phyloP scores from a whole-genome alignment of 495 filamentous ascomycete species.

The Massariosphaeria phaeospora region DNA sequence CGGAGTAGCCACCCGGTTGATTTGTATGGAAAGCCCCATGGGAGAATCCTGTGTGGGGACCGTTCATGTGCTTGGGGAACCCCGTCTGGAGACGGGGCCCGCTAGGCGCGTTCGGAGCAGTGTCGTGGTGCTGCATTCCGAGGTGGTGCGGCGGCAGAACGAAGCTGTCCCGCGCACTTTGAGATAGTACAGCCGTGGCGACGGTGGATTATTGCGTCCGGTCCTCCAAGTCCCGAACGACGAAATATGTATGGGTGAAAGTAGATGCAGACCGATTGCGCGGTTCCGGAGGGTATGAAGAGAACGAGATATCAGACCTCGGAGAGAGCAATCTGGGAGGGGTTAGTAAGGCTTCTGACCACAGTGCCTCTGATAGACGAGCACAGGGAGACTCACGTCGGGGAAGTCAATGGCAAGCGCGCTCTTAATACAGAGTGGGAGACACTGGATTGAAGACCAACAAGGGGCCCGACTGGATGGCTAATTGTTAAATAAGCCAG shows the following conservation, averaged over 20 bases:
- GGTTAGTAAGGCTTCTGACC: neutral
- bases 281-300: slow-evolving; percentile 11
- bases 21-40: slow-evolving; percentile 85
- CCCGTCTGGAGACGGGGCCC: slow-evolving; percentile 47
- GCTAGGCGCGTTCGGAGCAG: slow-evolving; percentile 54
- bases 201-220: slow-evolving; percentile 45
- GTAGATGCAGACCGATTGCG: neutral
- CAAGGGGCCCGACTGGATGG: slow-evolving; percentile 7
- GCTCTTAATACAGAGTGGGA: slow-evolving; percentile 6
- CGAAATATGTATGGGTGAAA: slow-evolving; percentile 29
- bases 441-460: slow-evolving; percentile 11
- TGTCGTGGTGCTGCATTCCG: slow-evolving; percentile 81
- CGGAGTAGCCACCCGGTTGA: slow-evolving; percentile 65
- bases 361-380: neutral
- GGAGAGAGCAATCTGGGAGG: slow-evolving; percentile 18
- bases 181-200: slow-evolving; percentile 68
- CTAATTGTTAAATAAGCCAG: slow-evolving; percentile 3
- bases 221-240: slow-evolving; percentile 31
- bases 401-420: slow-evolving; percentile 17
- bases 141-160: slow-evolving; percentile 72
- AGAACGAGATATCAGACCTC: slow-evolving; percentile 21
- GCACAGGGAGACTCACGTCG: slow-evolving; percentile 7
- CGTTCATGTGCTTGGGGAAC: slow-evolving; percentile 65
- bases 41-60: slow-evolving; percentile 77
- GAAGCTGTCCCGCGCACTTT: slow-evolving; percentile 64